Conservation (phyloP, 225 moss, liverwort and hornwort genomes). For the Polytrichum formosum region DNA sequence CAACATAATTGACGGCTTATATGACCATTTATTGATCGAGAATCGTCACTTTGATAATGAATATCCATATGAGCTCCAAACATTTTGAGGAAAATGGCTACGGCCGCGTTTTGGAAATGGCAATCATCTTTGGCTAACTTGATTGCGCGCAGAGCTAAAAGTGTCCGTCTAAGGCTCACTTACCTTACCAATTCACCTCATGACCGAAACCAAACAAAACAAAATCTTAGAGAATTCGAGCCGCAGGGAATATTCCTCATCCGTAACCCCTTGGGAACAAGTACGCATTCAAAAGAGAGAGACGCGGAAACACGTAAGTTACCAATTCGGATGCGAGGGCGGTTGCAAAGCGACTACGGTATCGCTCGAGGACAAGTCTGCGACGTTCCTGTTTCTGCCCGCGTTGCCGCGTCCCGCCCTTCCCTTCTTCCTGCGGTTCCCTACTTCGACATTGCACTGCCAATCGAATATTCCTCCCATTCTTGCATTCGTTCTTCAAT, state of each 20-base stretch:
- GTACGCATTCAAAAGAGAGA: not conserved
- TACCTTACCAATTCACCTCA: not conserved
- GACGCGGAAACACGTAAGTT: not conserved
- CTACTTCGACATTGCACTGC: conserved; percentile 50
- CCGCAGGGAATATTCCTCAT: not conserved
- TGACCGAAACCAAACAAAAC: not conserved
- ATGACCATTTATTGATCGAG: no score
- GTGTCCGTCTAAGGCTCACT: not conserved
- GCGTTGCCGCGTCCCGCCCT: conserved; percentile 72
- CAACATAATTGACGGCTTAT: no score
- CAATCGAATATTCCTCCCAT: not conserved
- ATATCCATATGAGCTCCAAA: no score
- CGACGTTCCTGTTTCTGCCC: conserved; percentile 75
- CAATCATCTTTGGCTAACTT: no score
- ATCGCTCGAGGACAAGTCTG: conserved; percentile 54
- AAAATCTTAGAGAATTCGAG: not conserved
- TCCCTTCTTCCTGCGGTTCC: conserved; percentile 48
- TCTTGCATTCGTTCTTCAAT: conserved; percentile 2
- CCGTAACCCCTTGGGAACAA: no score
- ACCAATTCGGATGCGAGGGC: conserved; percentile 85
- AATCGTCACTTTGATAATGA: no score
- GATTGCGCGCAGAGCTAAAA: not conserved
- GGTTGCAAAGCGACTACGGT: conserved; percentile 63
- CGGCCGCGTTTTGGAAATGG: no score
- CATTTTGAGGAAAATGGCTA: no score